Evolutionary conservation across 75 land plant genomes (phyloP).

Genomic region (Adiantum capillusveneris): DNA sequence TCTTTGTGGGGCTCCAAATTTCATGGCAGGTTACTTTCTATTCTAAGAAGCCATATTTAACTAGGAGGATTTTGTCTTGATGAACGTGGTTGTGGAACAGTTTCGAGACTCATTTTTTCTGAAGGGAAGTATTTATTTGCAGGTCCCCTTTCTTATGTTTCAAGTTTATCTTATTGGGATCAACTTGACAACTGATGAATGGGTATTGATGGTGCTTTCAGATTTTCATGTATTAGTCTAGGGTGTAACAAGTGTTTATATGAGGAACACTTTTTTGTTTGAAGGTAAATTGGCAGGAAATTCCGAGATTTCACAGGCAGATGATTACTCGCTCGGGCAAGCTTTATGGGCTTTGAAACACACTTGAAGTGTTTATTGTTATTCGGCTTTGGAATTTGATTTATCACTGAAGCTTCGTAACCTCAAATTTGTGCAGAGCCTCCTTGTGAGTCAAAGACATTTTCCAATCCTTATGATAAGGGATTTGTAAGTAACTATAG

Average conservation of each 20-base stretch:
- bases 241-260: background rate
- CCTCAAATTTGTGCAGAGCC: background rate
- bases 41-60: background rate
- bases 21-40: background rate
- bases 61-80: background rate
- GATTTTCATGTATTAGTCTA: background rate
- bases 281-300: background rate
- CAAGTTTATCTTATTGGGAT: background rate
- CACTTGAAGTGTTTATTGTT: background rate
- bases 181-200: conserved; percentile 1
- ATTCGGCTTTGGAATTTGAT: background rate
- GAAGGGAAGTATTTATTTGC: background rate
- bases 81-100: too few relatives aligned
- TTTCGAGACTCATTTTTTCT: too few relatives aligned
- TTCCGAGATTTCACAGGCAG: background rate
- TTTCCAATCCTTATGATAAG: background rate
- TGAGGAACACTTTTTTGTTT: background rate
- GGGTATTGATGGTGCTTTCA: background rate
- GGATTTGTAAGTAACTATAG: background rate
- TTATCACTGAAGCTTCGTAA: background rate
- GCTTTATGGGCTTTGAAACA: background rate
- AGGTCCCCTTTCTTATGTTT: background rate
- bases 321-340: background rate
- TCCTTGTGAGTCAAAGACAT: background rate
- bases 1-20: background rate